Base-by-base conservation (phyloP, 306 rosid genomes). In the Glycine soja region DNA sequence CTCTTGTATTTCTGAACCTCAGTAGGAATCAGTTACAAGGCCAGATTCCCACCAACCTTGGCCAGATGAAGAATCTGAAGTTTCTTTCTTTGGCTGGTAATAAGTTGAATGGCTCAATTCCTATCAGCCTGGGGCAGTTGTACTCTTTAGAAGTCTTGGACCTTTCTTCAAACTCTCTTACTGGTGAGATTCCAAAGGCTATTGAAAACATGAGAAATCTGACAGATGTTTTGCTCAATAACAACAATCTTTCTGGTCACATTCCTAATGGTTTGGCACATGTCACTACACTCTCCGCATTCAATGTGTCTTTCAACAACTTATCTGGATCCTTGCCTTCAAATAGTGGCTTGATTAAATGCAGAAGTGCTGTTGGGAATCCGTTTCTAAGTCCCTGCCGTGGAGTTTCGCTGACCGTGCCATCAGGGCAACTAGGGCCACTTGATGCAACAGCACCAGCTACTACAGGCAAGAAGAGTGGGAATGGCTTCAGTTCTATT, bases 231-330 rank as follows among this genome's bases (percentile, higher is more conserved):
- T 90, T 94, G 67, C 97, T 94, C 46, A 87, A 88, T 57, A 90
- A 86, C 74, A 94, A 92, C 84, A 89, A 87, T 38, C 93, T 92
- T 78, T 91, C 92, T 63, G 98, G 98, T 38, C 92, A 88, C 80
- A 87, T 94, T 78, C 98, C 98, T 53, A 76, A 88, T 36, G 97
- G 90, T 70, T 87, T 94, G 88, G 98, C 90, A 40, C 86, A 91
- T 86, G 82, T 91, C 74, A 77, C 88, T 16, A 83, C 91, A 0
- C 98, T 94, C 75, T 88, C 89, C 2, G 79, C 86, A 18, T 92
- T 94, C 75, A 92, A 92, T 62, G 93, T 94, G 84, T 92, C 98
- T 12, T 94, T 88, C 97, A 94, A 94, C 80, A 92, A 94, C 88
- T 76, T 94, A 76, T 92, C 98, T 59, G 98, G 98, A 57, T 91